Conservation (phyloP, 108 stramenopile genomes). For the Cylindrotheca closterium region DNA sequence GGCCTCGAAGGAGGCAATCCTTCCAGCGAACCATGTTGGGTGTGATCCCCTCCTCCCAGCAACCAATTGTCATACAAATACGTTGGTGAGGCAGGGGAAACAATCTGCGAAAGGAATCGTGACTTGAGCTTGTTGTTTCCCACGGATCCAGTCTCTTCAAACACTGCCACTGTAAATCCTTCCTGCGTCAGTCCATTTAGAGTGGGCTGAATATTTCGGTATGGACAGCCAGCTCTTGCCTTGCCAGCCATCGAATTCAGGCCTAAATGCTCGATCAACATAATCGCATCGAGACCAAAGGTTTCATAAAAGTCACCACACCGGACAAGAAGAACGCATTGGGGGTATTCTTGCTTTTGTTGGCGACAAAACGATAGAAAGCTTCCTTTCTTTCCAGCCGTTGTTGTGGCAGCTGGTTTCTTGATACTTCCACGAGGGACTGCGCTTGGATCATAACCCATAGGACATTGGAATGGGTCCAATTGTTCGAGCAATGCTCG, state of each 20-base stretch:
- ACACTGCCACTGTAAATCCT: slow-evolving; percentile 91
- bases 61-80: slow-evolving; percentile 88
- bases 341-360: slow-evolving; percentile 60
- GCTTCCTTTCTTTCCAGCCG: slow-evolving; percentile 45
- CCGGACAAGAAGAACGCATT: slow-evolving; percentile 70
- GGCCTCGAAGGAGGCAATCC: slow-evolving; percentile 55
- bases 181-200: slow-evolving; percentile 79
- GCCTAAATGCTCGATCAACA: slow-evolving; percentile 93
- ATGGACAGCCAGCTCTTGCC: slow-evolving; percentile 92
- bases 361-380: slow-evolving; percentile 65
- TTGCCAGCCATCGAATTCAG: slow-evolving; percentile 95
- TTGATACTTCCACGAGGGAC: neutral
- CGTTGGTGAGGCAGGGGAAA: slow-evolving; percentile 87
- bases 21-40: slow-evolving; percentile 15
- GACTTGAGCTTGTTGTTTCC: slow-evolving; percentile 51
- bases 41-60: slow-evolving; percentile 16
- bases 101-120: slow-evolving; percentile 80
- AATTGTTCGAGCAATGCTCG: slow-evolving; percentile 64
- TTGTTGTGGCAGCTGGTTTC: slow-evolving; percentile 1
- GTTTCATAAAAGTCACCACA: slow-evolving; percentile 98
- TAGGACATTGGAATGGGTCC: slow-evolving; percentile 58
- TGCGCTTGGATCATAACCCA: slow-evolving; percentile 72
- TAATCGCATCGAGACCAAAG: slow-evolving; percentile 91
- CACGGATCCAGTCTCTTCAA: slow-evolving; percentile 70
- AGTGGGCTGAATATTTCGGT: slow-evolving; percentile 86